Evolutionary conservation across 2,329 filamentous ascomycete species (phyloP), one percentile per base, ranked within the genome.

Genomic region (Cercospora janseana): DNA sequence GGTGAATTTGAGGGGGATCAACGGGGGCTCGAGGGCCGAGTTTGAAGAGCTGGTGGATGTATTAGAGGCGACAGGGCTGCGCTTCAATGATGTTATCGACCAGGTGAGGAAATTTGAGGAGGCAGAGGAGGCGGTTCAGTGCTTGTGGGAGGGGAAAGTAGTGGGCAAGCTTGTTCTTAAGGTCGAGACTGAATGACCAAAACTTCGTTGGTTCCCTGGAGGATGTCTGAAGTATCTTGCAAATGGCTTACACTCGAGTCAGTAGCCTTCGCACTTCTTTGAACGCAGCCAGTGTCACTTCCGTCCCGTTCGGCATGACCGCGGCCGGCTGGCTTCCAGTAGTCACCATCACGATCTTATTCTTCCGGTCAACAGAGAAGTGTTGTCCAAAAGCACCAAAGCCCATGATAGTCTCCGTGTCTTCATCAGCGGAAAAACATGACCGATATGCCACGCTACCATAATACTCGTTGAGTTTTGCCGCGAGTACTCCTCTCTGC

Each of bases 1-100:
- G 43, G 28, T 61, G 49, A 46, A 57, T 24, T 44, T 53, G 1
- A 35, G 49, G 41, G 15, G 48, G 4, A 52, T 63, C 15, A 59
- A 58, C n/a, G 51, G 55, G 7, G 59, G 59, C 2, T 62, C 51
- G 24, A 75, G 73, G 51, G 75, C 79, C 53, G 68, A 74, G 31
- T 74, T 68, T 3, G 63, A 67, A 21, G 65, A 68, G 54, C 67
- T 72, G 61, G 54, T 68, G 21, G 57, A 54, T 24, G 72, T 72
- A 43, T 67, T 71, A 49, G 61, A 68, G 3, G 66, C 66, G 42
- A 70, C 72, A 43, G 43, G 66, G 46, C 65, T 72, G 9, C 64
- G 60, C 28, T 69, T 56, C 5, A 28, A 48, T 16, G 40, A 70
- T 1, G 65, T 70, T 5, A 63, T 73, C 5, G 70, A 72, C 37